Conservation (phyloP, 1,284 basidiomycete genomes). For the Melampsora larici-populina region DNA sequence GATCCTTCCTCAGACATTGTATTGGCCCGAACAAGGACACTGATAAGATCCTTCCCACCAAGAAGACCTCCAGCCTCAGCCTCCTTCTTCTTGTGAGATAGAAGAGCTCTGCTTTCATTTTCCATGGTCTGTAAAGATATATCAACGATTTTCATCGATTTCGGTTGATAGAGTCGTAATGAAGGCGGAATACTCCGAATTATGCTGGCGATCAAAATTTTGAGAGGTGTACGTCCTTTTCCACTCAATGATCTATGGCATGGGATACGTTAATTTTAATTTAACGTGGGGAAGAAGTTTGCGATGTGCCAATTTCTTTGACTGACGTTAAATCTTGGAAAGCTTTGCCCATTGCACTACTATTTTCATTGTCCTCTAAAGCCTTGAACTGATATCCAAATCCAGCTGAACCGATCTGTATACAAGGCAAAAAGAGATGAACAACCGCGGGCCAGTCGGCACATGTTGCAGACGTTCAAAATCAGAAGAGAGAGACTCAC, state of each 20-base stretch:
- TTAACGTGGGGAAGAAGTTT: neutral
- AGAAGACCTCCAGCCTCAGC: slow-evolving; percentile 14
- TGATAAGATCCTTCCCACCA: slow-evolving; percentile 32
- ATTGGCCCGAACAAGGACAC: slow-evolving; percentile 36
- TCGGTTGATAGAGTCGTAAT: neutral
- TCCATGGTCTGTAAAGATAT: slow-evolving; percentile 50
- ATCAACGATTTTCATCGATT: slow-evolving; percentile 60
- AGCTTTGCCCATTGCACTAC: neutral
- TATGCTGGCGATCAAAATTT: neutral
- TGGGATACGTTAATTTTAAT: neutral
- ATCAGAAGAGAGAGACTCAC: neutral
- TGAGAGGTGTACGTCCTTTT: neutral
- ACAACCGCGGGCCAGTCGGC: too few species aligned
- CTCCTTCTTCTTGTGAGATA: slow-evolving; percentile 10
- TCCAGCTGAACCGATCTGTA: neutral
- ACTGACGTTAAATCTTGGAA: too few species aligned
- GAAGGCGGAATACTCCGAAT: neutral
- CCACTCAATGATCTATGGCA: neutral
- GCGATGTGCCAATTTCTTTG: neutral
- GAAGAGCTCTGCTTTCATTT: slow-evolving; percentile 31
- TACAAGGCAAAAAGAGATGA: neutral
- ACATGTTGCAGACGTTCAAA: neutral
- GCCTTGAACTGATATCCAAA: neutral
- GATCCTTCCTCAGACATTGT: neutral
- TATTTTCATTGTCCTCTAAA: neutral